Evolutionary conservation across 176 grass and related monocot species (phyloP).

Genomic region (Juncus effusus): DNA sequence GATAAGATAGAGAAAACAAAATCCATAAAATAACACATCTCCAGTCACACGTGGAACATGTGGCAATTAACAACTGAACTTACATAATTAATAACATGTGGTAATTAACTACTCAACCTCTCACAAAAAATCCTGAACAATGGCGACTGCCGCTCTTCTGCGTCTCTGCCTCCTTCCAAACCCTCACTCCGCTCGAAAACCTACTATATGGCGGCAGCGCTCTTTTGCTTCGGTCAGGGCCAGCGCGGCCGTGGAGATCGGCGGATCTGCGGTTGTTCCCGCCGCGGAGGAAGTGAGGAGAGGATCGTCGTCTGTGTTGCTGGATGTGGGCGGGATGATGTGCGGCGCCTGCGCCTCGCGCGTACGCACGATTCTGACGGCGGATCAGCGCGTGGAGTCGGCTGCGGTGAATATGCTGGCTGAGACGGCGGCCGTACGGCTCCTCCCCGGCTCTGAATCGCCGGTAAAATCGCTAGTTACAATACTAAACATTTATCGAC

Average conservation of each 20-base stretch:
- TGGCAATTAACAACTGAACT: background rate
- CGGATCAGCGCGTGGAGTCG: constrained; percentile 67
- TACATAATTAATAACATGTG: background rate
- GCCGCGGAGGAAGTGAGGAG: background rate
- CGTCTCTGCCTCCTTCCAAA: constrained; percentile 9
- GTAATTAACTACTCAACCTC: background rate
- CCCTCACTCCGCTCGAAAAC: background rate
- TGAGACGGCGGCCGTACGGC: constrained; percentile 72
- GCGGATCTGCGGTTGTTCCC: background rate
- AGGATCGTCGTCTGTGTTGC: constrained; percentile 41
- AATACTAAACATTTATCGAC: too few relatives aligned
- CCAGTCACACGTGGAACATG: constrained; percentile 28
- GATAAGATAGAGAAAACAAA: too few relatives aligned
- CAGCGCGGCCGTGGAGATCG: constrained; percentile 35
- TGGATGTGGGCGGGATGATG: constrained; percentile 96
- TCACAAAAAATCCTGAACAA: constrained; percentile 25
- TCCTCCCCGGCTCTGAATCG: constrained; percentile 28
- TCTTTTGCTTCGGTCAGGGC: constrained; percentile 20
- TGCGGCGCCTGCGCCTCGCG: constrained; percentile 87
- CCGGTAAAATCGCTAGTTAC: background rate
- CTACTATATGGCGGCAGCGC: constrained; percentile 8
- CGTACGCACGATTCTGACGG: constrained; percentile 61
- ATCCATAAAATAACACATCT: too few relatives aligned
- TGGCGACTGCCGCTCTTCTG: constrained; percentile 40
- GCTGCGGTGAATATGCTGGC: constrained; percentile 79